These are phyloP conservation scores for Alternaria rosae DNA, from an alignment of 2,329 filamentous ascomycete genomes.

Conservation along the genomic window DNA sequence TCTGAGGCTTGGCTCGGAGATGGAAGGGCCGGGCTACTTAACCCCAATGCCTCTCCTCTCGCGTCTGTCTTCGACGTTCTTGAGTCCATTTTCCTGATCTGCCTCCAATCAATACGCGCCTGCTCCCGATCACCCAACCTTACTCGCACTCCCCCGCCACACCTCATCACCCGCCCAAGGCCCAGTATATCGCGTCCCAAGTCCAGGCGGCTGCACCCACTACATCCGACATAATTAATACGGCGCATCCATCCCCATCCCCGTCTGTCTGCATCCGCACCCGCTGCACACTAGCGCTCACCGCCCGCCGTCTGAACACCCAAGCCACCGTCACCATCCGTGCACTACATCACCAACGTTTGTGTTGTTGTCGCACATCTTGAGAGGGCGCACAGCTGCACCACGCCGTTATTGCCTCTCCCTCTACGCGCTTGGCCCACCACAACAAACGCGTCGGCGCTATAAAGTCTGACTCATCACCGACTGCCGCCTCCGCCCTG, in stretches of 20 bases:
- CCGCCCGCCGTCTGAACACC: constrained; percentile 23
- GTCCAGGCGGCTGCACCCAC: constrained; percentile 12
- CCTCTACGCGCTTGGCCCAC: constrained; percentile 26
- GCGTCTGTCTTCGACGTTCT: constrained; percentile 28
- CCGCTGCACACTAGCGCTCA: constrained; percentile 30
- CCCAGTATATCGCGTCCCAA: background rate
- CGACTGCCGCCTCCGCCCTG: constrained; percentile 20
- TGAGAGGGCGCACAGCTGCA: constrained; percentile 27
- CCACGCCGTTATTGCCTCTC: constrained; percentile 20
- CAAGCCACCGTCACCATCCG: constrained; percentile 28
- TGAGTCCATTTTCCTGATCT: constrained; percentile 37
- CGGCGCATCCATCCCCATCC: constrained; percentile 22
- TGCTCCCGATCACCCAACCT: constrained; percentile 34
- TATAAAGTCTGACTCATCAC: constrained; percentile 38
- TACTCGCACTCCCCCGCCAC: constrained; percentile 33
- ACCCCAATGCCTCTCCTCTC: constrained; percentile 27
- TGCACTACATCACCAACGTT: constrained; percentile 28
- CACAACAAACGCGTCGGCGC: constrained; percentile 35
- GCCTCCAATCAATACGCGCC: constrained; percentile 45
- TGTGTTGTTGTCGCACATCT: constrained; percentile 30
- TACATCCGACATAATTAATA: constrained; percentile 13
- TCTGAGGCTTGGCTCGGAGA: constrained; percentile 36
- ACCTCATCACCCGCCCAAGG: constrained; percentile 14
- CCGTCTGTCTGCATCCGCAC: constrained; percentile 30
- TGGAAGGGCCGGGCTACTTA: constrained; percentile 28